Evolutionary conservation across 345 rosid species (phyloP).

Genomic region (Raphanus raphanistrum): DNA sequence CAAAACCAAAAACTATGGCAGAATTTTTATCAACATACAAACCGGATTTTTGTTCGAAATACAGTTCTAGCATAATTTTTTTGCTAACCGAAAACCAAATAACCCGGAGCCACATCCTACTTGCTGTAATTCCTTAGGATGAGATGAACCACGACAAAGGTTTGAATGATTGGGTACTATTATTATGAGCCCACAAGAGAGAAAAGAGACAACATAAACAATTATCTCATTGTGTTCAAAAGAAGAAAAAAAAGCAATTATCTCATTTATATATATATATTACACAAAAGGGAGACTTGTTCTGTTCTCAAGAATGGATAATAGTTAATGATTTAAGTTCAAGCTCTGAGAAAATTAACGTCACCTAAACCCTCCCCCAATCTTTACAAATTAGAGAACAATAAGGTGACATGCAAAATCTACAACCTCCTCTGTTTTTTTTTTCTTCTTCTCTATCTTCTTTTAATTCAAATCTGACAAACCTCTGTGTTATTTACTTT

Average conservation of each 20-base stretch:
- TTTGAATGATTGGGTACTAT: background rate
- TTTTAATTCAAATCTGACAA: conserved; percentile 14
- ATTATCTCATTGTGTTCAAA: background rate
- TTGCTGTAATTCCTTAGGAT: background rate
- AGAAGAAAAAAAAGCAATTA: background rate
- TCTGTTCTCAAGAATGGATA: conserved; percentile 22
- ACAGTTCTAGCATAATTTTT: too few species aligned
- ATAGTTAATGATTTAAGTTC: conserved; percentile 2
- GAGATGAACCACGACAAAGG: background rate
- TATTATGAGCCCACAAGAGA: background rate
- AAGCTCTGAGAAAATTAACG: background rate
- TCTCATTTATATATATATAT: conserved; percentile 11
- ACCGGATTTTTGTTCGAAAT: too few species aligned
- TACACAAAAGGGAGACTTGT: conserved; percentile 3
- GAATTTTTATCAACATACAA: too few species aligned
- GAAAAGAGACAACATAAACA: background rate
- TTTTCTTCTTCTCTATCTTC: background rate
- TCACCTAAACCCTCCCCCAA: conserved; percentile 13
- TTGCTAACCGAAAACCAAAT: background rate
- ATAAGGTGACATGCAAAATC: conserved; percentile 11
- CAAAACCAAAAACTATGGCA: too few species aligned
- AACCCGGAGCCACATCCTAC: background rate
- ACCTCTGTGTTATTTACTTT: conserved; percentile 40
- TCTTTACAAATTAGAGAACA: conserved; percentile 30
- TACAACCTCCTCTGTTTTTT: conserved; percentile 1